Evolutionary conservation across 768 basidiomycete species (phyloP).

Genomic region (Lentinula guzmanii): DNA sequence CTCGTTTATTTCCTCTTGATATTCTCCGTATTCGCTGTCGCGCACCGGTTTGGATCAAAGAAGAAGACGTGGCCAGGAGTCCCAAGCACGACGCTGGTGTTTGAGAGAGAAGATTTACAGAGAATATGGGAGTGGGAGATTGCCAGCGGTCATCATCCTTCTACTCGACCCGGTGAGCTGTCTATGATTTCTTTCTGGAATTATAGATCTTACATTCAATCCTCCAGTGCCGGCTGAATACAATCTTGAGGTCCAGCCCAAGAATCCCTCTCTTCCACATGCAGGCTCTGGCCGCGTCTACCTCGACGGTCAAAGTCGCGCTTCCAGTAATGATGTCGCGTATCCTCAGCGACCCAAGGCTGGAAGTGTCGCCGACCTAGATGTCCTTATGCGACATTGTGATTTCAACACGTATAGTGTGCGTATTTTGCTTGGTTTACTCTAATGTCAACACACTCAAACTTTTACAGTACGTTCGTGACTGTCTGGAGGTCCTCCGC

Average conservation of each 20-base stretch:
- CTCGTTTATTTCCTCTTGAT: conserved; percentile 46
- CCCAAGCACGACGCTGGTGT: conserved; percentile 56
- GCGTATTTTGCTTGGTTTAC: conserved; percentile 5
- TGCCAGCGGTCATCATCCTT: conserved; percentile 84
- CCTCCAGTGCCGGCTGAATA: conserved; percentile 1
- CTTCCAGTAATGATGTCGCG: conserved; percentile 52
- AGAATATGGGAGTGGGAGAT: conserved; percentile 94
- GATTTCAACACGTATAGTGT: conserved; percentile 85
- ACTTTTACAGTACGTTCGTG: conserved; percentile 76
- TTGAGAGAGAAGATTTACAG: conserved; percentile 63
- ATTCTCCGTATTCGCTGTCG: conserved; percentile 41
- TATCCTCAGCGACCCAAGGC: conserved; percentile 86
- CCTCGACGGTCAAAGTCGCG: conserved; percentile 56
- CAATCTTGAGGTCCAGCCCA: not conserved
- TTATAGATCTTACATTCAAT: not conserved
- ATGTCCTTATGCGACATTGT: conserved; percentile 90
- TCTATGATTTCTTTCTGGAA: conserved; percentile 7
- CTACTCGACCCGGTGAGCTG: conserved; percentile 56
- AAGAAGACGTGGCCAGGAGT: conserved; percentile 30
- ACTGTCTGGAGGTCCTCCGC: conserved; percentile 93
- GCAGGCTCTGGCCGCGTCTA: conserved; percentile 73
- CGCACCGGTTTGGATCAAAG: conserved; percentile 34
- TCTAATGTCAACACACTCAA: conserved; percentile 5
- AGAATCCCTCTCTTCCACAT: conserved; percentile 5
- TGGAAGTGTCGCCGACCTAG: conserved; percentile 84